A percentile compares a stretch with the other conserved stretches of the same genome.
Conservation (phyloP, 2,329 filamentous ascomycete genomes). For the Cadophora gregata region DNA sequence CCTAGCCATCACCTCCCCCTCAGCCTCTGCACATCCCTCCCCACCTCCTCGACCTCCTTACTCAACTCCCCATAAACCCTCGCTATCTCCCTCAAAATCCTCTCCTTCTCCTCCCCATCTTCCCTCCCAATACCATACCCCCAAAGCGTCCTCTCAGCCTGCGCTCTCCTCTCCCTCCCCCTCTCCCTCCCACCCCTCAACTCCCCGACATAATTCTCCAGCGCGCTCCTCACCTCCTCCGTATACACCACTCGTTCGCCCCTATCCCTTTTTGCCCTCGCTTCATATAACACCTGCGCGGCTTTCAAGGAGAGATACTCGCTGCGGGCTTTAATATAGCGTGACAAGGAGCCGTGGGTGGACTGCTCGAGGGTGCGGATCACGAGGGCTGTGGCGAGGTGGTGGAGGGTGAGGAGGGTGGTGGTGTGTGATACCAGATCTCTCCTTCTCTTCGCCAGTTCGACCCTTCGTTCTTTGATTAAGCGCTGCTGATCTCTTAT, state of each 20-base stretch:
- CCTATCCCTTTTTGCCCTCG: conserved; percentile 30
- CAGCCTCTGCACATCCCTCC: conserved; percentile 43
- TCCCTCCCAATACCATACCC: conserved; percentile 43
- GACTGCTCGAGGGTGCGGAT: conserved; percentile 42
- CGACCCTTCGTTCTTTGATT: conserved; percentile 50
- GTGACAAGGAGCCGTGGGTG: conserved; percentile 40
- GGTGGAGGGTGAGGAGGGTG: conserved; percentile 35
- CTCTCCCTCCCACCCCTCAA: conserved; percentile 40
- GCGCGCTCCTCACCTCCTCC: conserved; percentile 37
- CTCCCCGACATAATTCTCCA: conserved; percentile 38
- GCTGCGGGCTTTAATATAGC: conserved; percentile 33
- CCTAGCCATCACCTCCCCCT: conserved; percentile 28
- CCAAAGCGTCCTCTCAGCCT: conserved; percentile 39
- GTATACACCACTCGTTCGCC: conserved; percentile 41
- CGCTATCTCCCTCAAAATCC: conserved; percentile 44
- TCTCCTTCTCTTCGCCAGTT: conserved; percentile 47
- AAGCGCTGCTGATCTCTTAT: conserved; percentile 46
- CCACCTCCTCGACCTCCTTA: conserved; percentile 41
- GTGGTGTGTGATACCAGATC: conserved; percentile 45
- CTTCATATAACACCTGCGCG: conserved; percentile 27
- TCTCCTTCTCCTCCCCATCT: conserved; percentile 40
- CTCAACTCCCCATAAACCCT: conserved; percentile 43
- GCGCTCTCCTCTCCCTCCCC: conserved; percentile 36
- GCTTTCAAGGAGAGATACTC: conserved; percentile 34
- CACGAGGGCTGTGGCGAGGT: conserved; percentile 33